Percentiles rank a stretch among this genome's conserved stretches.
phyloP scores from a whole-genome alignment of 2,329 filamentous ascomycete genomes.

The Fusarium heterosporum region DNA sequence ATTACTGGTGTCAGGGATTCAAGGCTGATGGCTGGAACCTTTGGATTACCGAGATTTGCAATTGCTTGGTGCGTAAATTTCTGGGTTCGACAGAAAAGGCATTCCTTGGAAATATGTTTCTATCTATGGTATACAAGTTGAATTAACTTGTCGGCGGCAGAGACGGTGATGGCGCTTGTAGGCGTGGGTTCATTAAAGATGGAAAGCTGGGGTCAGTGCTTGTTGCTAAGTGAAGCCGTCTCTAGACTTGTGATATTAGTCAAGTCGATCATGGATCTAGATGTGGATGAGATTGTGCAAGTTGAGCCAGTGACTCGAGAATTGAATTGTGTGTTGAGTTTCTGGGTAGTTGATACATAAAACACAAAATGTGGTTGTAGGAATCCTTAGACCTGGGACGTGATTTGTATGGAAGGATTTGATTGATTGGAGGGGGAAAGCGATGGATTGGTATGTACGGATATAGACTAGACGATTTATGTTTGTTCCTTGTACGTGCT shows the following conservation, averaged over 20 bases:
- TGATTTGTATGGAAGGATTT: slow-evolving; percentile 37
- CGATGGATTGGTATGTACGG: slow-evolving; percentile 4
- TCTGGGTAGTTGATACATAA: slow-evolving; percentile 21
- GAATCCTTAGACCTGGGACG: slow-evolving; percentile 32
- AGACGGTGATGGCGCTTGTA: slow-evolving; percentile 26
- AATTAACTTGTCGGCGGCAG: slow-evolving; percentile 9
- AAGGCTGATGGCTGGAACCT: slow-evolving; percentile 15
- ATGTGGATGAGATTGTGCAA: background rate
- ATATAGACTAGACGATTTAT: background rate
- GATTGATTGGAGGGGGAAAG: slow-evolving; percentile 5
- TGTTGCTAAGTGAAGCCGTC: slow-evolving; percentile 8
- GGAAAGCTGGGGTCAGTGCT: slow-evolving; percentile 26
- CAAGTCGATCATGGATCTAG: slow-evolving; percentile 2
- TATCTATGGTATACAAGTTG: slow-evolving; percentile 34
- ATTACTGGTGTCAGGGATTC: slow-evolving; percentile 18
- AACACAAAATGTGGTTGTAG: slow-evolving; percentile 2
- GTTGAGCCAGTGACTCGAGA: slow-evolving; percentile 24
- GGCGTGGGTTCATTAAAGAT: slow-evolving; percentile 17
- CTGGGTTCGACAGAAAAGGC: background rate
- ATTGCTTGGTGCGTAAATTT: slow-evolving; percentile 25
- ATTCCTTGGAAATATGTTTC: slow-evolving; percentile 27
- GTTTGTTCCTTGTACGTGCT: background rate
- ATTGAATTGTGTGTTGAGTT: slow-evolving; percentile 19
- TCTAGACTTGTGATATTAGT: slow-evolving; percentile 13
- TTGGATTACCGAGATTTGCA: slow-evolving; percentile 44